Base-by-base conservation (phyloP, 1,284 basidiomycete species). In the Ustilago loliicola region DNA sequence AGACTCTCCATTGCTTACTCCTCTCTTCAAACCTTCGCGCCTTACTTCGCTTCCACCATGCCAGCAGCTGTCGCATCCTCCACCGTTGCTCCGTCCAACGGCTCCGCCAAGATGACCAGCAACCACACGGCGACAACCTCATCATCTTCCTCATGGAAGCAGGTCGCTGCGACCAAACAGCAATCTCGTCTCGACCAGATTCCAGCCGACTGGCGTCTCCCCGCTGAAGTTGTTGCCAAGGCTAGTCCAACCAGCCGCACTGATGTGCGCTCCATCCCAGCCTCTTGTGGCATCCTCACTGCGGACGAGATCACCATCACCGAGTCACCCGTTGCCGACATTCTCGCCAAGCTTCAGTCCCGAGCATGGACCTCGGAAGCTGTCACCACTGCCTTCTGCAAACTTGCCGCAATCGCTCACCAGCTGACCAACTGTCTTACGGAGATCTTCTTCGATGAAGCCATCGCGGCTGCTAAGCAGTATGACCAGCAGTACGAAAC, bases 401-500 rank as follows among this genome's bases (percentile, higher is more conserved):
- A 80, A 56, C 70, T 74, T 15, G 77, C 77, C 17, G 70, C 74
- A 2, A 74, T 80, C 38, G 77, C 77, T n/a, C 77, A 80, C 30
- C 77, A 80, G 29, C 66, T 80, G 51, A 72, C 69, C 51, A 77
- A 77, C 66, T 77, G 74, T 54, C 74, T 77, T 54, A 72, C 74
- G 38, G 74, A 77, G 60, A 61, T 72, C 55, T 72, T 77, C 57
- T 77, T 72, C 32, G 62, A 72, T 21, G 69, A 77, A 32, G 74
- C 74, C 52, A 64, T 77, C 45, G 66, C 61, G 4, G 30, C 38
- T 19, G 74, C 74, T 19, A 64, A 68, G n/a, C 17, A 58, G 34
- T 52, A 48, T 38, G 74, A 77, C 38, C 36, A 55, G 17, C 57
- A 72, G 3, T 72, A 27, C 27, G 30, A 38, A 10, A 6, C 52